Evolutionary conservation across 139 green algal species (phyloP).

Genomic region (Chlamydomonas sphaeroides): DNA sequence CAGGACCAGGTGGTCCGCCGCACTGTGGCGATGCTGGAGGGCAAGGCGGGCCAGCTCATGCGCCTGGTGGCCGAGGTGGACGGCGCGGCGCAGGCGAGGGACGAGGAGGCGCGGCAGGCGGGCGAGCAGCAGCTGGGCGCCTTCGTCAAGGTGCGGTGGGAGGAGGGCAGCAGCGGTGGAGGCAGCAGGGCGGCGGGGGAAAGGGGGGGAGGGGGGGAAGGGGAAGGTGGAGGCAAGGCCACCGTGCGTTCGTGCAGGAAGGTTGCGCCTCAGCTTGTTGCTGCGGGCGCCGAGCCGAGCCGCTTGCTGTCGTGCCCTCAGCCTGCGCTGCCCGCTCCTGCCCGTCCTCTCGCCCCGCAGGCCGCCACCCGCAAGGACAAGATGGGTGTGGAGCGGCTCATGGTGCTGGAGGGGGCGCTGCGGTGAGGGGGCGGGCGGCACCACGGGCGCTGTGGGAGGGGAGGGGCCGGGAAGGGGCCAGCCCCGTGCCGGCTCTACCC

Average conservation of each 20-base stretch:
- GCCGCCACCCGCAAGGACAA: slow-evolving; percentile 52
- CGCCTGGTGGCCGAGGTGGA: slow-evolving; percentile 41
- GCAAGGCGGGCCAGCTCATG: slow-evolving; percentile 42
- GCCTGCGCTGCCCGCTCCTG: too few relatives aligned
- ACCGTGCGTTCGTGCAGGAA: too few relatives aligned
- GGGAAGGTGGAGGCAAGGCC: too few relatives aligned
- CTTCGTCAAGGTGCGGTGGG: slow-evolving; percentile 44
- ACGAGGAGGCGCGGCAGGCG: slow-evolving; percentile 36
- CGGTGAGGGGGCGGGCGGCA: background rate
- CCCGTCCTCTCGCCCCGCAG: background rate
- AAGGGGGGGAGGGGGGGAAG: background rate
- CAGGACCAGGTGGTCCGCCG: slow-evolving; percentile 49
- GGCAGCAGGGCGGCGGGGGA: too few relatives aligned
- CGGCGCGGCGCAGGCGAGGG: slow-evolving; percentile 21
- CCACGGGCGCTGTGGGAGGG: background rate
- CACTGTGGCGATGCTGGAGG: slow-evolving; percentile 48
- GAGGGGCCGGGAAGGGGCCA: background rate
- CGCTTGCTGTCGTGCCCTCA: too few relatives aligned
- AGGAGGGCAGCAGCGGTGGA: background rate
- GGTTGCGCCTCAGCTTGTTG: too few relatives aligned
- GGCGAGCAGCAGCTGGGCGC: slow-evolving; percentile 56
- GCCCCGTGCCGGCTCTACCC: too few relatives aligned
- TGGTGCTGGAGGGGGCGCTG: slow-evolving; percentile 52
- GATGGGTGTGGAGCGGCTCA: slow-evolving; percentile 47
- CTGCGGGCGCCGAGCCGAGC: too few relatives aligned